Evolutionary conservation across 225 moss, liverwort and hornwort species (phyloP).

Genomic region (Physcomitrium patens): DNA sequence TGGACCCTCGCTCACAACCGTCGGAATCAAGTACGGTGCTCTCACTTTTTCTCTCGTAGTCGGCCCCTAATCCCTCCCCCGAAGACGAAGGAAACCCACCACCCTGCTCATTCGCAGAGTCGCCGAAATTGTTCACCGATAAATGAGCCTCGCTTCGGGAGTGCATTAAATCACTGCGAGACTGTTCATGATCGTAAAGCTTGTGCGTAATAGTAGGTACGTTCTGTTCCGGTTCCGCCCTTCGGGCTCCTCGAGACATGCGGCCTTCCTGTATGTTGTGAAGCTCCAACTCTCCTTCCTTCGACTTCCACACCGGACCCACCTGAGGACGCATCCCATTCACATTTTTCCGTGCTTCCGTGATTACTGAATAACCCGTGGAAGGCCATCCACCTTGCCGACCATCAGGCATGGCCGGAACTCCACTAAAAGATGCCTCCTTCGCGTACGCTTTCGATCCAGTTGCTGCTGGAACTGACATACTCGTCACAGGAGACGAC

Average conservation of each 20-base stretch:
- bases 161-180: slow-evolving; percentile 44
- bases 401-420: slow-evolving; percentile 52
- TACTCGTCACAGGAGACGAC: slow-evolving; percentile 51
- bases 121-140: slow-evolving; percentile 45
- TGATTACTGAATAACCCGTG: slow-evolving; percentile 35
- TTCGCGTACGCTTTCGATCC: slow-evolving; percentile 57
- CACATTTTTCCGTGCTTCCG: slow-evolving; percentile 52
- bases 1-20: slow-evolving; percentile 42
- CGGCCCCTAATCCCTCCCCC: slow-evolving; percentile 40
- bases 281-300: slow-evolving; percentile 48
- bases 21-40: slow-evolving; percentile 28
- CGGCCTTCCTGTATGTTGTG: slow-evolving; percentile 50
- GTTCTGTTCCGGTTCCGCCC: slow-evolving; percentile 42
- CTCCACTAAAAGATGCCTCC: slow-evolving; percentile 57
- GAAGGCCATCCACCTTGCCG: slow-evolving; percentile 52
- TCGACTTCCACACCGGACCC: slow-evolving; percentile 36
- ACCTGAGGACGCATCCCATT: slow-evolving; percentile 44
- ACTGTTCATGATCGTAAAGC: slow-evolving; percentile 45
- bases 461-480: slow-evolving; percentile 43
- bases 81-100: slow-evolving; percentile 41
- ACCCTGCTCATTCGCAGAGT: slow-evolving; percentile 43
- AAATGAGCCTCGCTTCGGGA: slow-evolving; percentile 53
- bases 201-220: slow-evolving; percentile 42
- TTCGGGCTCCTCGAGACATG: slow-evolving; percentile 39
- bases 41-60: slow-evolving; percentile 54